A percentile compares a stretch with the other conserved stretches of the same genome.
Evolutionary conservation across 2,329 filamentous ascomycete species (phyloP).

Genomic region (Cladophialophora yegresii): DNA sequence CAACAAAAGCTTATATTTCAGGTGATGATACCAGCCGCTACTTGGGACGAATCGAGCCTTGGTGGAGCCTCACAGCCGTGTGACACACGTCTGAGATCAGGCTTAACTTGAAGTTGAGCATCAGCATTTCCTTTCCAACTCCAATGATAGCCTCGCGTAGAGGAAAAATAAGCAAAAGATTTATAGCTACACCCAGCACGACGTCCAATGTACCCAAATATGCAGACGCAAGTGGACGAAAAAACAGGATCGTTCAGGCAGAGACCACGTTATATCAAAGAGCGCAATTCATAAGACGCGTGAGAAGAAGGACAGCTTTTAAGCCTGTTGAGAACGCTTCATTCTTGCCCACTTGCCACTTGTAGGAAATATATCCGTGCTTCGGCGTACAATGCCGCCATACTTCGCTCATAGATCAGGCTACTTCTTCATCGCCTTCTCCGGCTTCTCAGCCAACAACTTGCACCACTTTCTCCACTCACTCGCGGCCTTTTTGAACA

Average conservation of each 20-base stretch:
- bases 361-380: background rate
- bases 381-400: no score
- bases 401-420: background rate
- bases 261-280: background rate
- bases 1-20: no score
- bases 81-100: no score
- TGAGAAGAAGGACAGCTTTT: background rate
- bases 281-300: background rate
- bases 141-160: no score
- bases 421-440: slow-evolving; percentile 46
- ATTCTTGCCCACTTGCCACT: background rate
- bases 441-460: slow-evolving; percentile 43
- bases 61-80: no score
- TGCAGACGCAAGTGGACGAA: background rate
- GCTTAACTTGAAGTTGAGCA: no score
- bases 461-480: slow-evolving; percentile 48
- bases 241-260: background rate
- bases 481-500: slow-evolving; percentile 45
- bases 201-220: no score
- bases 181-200: no score
- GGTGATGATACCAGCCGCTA: no score
- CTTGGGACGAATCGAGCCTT: no score
- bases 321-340: background rate
- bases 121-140: no score
- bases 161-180: no score